Evolutionary conservation across 305 asterid genomes (phyloP), one percentile per base, ranked within the genome.

Genomic region (Galium porrigens): DNA sequence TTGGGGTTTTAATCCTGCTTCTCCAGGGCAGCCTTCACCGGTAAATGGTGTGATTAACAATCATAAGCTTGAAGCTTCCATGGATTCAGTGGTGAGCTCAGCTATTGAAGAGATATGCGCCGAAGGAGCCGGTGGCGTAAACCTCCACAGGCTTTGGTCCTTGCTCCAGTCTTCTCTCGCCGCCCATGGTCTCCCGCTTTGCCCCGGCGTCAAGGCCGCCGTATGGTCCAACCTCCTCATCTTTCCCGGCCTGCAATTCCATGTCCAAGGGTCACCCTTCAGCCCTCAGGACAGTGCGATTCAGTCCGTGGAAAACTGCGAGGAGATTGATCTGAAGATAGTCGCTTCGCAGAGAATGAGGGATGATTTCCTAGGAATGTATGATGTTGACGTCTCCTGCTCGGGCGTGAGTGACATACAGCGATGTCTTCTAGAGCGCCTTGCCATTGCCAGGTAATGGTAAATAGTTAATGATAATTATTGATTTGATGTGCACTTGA

Each of bases 101-200:
- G 95, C 99, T 4, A 63, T 92, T 0, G 96, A 89, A 65, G 91
- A 89, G 73, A 79, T 92, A 65, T 89, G 99, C 76, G 80, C 91
- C 37, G 80, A 72, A 54, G 90, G 87, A 33, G 75, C 74, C 46
- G 54, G 65, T 3, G 96, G 99, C 8, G 76, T 92, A 49, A 78
- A 69, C 70, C 79, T 92, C 68, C 82, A 69, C 29, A 54, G 74
- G 57, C 86, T 92, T 17, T 92, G 96, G 96, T 79, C 85, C 33
- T 82, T 74, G 72, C 76, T 92, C 73, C 72, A 72, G 36, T 58
- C 85, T 5, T 29, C 81, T 48, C 80, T 86, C 66, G 73, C 78
- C 54, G 67, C 71, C 61, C 61, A 68, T 11, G 86, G 90, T 48
- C 74, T 89, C 48, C 75, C 83, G 10, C 78, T 89, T 51, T 78